Base-by-base conservation (phyloP, 345 rosid genomes). In the Sisymbrium altissimum region DNA sequence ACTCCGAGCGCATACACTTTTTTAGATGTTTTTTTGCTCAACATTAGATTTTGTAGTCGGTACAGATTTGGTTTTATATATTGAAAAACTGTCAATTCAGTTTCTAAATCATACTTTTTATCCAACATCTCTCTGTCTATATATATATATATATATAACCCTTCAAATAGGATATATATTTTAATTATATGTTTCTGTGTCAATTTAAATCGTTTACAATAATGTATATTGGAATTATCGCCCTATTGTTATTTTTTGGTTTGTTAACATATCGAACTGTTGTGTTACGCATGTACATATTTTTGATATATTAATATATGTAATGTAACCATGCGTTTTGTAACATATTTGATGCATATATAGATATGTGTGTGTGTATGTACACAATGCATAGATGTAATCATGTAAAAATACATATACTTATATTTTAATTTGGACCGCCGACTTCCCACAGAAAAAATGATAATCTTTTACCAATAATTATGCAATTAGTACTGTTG, bases 401-500 rank as follows among this genome's bases (percentile, higher is more conserved):
- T 7, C 52, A 46, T 46, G 18, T 18, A 48, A 18, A n/a, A 48
- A 18, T 48, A 18, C 25, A 23, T n/a, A n/a, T n/a, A n/a, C n/a
- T 23, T 23, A 48, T 48, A 48, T 48, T 25, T 46, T 9, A 46
- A 17, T 46, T 7, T 58, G 43, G 54, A 40, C 70, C 39, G 41
- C 55, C 30, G 41, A 43, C 44, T 52, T 61, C 9, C 4, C 35
- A 29, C 55, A 25, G 29, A 19, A 64, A 23, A 53, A n/a, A 32
- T 30, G 13, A 39, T 38, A 23, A 17, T n/a, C 0, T 14, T 14
- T 2, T 3, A 68, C 27, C 17, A 70, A 65, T 65, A 56, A 64
- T 70, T 4, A 70, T 43, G 65, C 63, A 63, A 69, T 63, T 54
- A 70, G 52, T 53, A 13, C 6, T 68, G 64, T 45, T 15, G 61